Base-by-base conservation (phyloP, 768 basidiomycete species). In the Leccinum sublutescens region DNA sequence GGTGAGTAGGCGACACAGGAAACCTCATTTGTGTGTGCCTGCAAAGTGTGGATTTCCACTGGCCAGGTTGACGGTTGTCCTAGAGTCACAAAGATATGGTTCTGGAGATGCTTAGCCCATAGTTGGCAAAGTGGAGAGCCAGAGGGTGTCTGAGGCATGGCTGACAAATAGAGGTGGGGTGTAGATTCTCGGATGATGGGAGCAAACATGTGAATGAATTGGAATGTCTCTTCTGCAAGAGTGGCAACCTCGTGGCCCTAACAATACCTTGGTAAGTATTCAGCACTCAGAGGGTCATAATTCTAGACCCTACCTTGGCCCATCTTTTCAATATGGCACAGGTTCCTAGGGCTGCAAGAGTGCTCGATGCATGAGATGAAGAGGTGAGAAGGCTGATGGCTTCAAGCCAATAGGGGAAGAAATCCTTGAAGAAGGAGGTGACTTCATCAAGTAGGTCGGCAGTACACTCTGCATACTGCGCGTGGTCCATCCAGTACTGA, bases 81-180 rank as follows among this genome's bases (percentile, higher is more conserved):
- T 15, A 55, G 40, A n/a, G 15, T 36, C 4, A 65, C 59, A 43
- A 29, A 57, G 31, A 63, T 50, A 66, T 61, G 36, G 14, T 57
- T 55, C 47, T 66, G 25, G 17, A 62, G 61, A 64, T 66, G 64
- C 56, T 33, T 43, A 17, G 8, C 70, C 72, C 34, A 73, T 61
- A 49, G 63, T 57, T 38, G 62, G 47, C 36, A 68, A 2, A 78
- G 60, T 9, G 55, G 40, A 27, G 71, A 73, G 29, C 62, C 59
- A 1, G 40, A 57, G 2, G 77, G 75, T 11, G 68, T 60, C 40
- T 75, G 75, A 9, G 76, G 69, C 36, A 78, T 60, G 19, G 74
- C 77, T 31, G 77, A 78, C 5, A 78, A 15, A 58, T 78, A 79
- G 8, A 78, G 70, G 45, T 78, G 76, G 8, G 76, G 72, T 17